Base-by-base conservation (phyloP, 1,139 yeast genomes). In the Magnusiomyces tetraspermus region DNA sequence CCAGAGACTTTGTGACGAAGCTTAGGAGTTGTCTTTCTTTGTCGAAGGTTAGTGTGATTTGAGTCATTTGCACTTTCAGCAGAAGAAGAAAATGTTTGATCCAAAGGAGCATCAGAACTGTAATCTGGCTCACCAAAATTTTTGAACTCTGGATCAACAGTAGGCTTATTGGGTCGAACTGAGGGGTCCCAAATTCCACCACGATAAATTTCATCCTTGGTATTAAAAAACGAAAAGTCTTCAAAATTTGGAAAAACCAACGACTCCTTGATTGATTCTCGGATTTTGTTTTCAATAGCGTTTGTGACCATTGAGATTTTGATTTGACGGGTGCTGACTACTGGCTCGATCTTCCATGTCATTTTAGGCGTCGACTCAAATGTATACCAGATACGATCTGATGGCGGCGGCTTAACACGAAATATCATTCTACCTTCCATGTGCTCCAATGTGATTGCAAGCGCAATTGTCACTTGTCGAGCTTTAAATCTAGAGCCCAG, bases 191-290 rank as follows among this genome's bases (percentile, higher is more conserved):
- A 92, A 26, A 92, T 82, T 17, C 98, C 98, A 48, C 96, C 97
- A 58, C 96, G 77, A 64, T 81, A 92, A 15, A 86, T 67, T 57
- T 87, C 95, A 21, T 70, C 73, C 1, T 70, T 62, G 0, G 96
- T 82, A 53, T 78, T 73, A 61, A 76, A 85, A 62, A 87, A 85
- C 0, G 82, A 79, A 45, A 88, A 69, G 67, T 92, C 97, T 65
- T 92, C 97, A 89, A 87, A 85, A 62, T 76, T 82, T 1, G 97
- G 98, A 45, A 79, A 68, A 0, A 92, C 97, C 53, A 90, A 70
- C 15, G 94, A 79, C 46, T 87, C 95, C 58, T 76, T 80, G 26
- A 90, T 55, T 17, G 90, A 85, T 49, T 88, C 96, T 54, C 84
- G 80, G 59, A 92, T 80, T 61, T 82, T 81, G 62, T 81, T 83